Percentiles rank a stretch among this genome's conserved stretches.
Conservation (phyloP, 805 yeast species). For the Lipomyces mesembrius region DNA sequence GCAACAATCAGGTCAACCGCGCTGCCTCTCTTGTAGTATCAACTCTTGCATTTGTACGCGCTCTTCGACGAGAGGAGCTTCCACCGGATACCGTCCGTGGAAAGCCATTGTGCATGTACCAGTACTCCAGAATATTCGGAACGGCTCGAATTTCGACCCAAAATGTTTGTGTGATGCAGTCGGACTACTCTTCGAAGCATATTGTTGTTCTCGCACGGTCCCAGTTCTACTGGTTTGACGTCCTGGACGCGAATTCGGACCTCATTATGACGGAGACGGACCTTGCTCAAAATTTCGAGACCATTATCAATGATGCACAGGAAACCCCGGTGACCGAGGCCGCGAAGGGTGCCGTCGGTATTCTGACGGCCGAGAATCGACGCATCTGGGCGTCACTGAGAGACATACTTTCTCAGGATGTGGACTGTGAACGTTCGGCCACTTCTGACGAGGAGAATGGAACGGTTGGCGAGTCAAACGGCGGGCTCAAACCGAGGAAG, state of each 20-base stretch:
- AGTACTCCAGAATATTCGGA: slow-evolving; percentile 84
- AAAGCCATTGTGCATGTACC: slow-evolving; percentile 85
- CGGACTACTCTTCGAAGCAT: slow-evolving; percentile 75
- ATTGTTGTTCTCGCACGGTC: slow-evolving; percentile 81
- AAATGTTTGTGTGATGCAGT: slow-evolving; percentile 83
- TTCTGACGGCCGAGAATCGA: slow-evolving; percentile 86
- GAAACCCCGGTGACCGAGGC: slow-evolving; percentile 57
- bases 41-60: slow-evolving; percentile 77
- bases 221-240: slow-evolving; percentile 95
- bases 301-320: slow-evolving; percentile 75
- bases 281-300: slow-evolving; percentile 71
- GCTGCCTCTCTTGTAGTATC: slow-evolving; percentile 81
- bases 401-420: slow-evolving; percentile 51
- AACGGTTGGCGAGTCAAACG: not conserved
- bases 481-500: slow-evolving; percentile 27
- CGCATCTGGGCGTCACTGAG: slow-evolving; percentile 84
- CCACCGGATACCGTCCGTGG: slow-evolving; percentile 71
- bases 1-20: slow-evolving; percentile 68
- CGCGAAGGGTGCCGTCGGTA: slow-evolving; percentile 82
- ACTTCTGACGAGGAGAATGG: slow-evolving; percentile 9
- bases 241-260: slow-evolving; percentile 72
- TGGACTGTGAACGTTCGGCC: slow-evolving; percentile 41
- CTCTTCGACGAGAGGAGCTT: slow-evolving; percentile 73
- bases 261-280: slow-evolving; percentile 76
- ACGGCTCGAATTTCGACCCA: slow-evolving; percentile 84